A percentile compares a stretch with the other conserved stretches of the same genome.
These are phyloP conservation scores for Aspergillus neoniger DNA, from an alignment of 2,329 filamentous ascomycete species.

Conservation along the genomic window DNA sequence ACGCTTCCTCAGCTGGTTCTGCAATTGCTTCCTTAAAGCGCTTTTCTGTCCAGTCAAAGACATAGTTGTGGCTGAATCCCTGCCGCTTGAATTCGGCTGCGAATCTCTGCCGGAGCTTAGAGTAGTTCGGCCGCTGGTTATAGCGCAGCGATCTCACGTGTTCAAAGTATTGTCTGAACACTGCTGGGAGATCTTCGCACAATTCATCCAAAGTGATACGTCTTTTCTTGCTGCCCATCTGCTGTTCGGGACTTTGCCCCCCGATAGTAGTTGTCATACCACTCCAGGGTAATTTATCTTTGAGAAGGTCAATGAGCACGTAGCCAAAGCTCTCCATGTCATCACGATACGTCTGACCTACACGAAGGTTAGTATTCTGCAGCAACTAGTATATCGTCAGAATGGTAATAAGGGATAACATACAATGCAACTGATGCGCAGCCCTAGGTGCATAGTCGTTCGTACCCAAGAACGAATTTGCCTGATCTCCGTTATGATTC, in stretches of 20 bases:
- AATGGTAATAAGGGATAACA: background rate
- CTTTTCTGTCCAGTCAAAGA: slow-evolving; percentile 4
- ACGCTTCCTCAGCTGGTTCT: no score
- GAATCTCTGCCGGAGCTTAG: background rate
- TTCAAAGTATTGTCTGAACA: background rate
- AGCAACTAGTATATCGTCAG: no score
- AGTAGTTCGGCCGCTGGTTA: slow-evolving; percentile 1
- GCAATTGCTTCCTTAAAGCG: background rate
- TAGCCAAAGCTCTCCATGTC: slow-evolving; percentile 2
- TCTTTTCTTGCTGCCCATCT: background rate
- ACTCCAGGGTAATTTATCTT: background rate
- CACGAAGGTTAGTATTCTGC: background rate
- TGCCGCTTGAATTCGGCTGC: background rate
- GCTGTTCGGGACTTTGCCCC: background rate
- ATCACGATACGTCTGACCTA: background rate
- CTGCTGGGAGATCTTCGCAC: background rate
- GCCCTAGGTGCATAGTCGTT: background rate
- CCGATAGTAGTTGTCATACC: background rate
- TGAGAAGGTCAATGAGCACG: background rate
- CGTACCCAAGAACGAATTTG: background rate
- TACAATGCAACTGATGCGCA: background rate
- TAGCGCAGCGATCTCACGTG: background rate
- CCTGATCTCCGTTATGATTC: background rate
- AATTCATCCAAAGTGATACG: background rate
- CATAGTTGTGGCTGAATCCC: background rate